These are phyloP conservation scores for Xylaria grammica DNA, from an alignment of 495 filamentous ascomycete genomes.

Conservation along the genomic window DNA sequence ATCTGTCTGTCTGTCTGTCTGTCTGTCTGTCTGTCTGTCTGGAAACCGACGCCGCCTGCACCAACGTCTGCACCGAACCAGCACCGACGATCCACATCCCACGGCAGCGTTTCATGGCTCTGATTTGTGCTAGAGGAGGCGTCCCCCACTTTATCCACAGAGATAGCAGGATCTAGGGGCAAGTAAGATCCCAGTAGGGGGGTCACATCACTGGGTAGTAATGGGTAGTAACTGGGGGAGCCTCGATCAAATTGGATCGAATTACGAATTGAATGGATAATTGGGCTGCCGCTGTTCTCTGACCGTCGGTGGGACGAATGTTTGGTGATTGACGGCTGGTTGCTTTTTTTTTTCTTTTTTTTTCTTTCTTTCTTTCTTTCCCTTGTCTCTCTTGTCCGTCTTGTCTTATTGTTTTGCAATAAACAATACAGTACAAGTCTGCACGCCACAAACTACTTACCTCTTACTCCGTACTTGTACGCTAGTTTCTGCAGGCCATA, in stretches of 20 bases:
- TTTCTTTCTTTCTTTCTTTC: not conserved
- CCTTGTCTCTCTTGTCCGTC: not conserved
- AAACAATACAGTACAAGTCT: too few relatives aligned
- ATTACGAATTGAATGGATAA: conserved; percentile 6
- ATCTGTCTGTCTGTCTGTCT: too few relatives aligned
- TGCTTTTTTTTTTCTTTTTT: not conserved
- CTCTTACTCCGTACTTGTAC: too few relatives aligned
- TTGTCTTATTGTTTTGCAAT: not conserved
- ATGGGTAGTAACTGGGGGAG: not conserved
- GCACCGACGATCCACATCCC: conserved; percentile 17
- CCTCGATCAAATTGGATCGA: not conserved
- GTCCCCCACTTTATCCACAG: not conserved
- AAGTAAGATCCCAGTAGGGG: too few relatives aligned
- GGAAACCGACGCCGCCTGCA: too few relatives aligned
- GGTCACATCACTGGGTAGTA: not conserved
- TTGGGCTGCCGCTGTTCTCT: conserved; percentile 9
- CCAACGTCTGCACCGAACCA: not conserved
- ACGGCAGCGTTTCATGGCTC: conserved; percentile 11
- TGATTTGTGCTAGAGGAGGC: conserved; percentile 8
- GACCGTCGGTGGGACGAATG: conserved; percentile 12
- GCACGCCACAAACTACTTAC: too few relatives aligned
- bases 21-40: too few relatives aligned
- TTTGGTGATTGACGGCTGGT: conserved; percentile 12
- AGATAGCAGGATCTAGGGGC: too few relatives aligned
- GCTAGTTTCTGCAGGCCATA: too few relatives aligned